A percentile compares a stretch with the other conserved stretches of the same genome.
Conservation (phyloP, 345 rosid genomes). For the Dipteronia sinensis region DNA sequence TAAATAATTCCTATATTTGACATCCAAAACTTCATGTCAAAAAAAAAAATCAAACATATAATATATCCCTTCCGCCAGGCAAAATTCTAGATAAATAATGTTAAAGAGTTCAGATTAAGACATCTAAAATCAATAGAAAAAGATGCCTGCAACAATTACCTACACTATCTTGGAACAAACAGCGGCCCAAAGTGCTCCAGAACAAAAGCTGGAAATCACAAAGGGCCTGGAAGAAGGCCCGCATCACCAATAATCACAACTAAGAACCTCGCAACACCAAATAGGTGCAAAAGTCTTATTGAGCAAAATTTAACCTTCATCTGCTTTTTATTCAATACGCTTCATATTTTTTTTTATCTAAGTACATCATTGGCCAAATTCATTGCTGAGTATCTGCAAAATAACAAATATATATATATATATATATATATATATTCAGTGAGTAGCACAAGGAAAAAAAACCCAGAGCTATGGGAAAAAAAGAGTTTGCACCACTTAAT, state of each 20-base stretch:
- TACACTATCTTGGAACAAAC: slow-evolving; percentile 48
- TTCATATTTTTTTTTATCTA: slow-evolving; percentile 26
- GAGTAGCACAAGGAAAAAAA: neutral
- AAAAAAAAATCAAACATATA: neutral
- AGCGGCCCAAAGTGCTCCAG: slow-evolving; percentile 64
- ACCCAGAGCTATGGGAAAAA: neutral
- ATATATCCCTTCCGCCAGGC: neutral
- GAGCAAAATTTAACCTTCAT: slow-evolving; percentile 40
- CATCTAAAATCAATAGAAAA: neutral
- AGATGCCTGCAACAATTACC: slow-evolving; percentile 37
- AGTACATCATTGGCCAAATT: slow-evolving; percentile 66
- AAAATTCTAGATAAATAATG: neutral
- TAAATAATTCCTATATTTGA: neutral
- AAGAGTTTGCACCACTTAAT: neutral
- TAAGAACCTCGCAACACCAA: slow-evolving; percentile 29
- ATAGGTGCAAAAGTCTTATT: slow-evolving; percentile 18
- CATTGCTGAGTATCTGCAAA: slow-evolving; percentile 75
- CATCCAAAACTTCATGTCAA: neutral
- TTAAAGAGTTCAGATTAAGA: neutral
- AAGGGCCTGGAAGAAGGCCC: slow-evolving; percentile 57
- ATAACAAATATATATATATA: slow-evolving; percentile 6
- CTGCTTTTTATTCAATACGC: slow-evolving; percentile 37
- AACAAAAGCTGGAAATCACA: slow-evolving; percentile 55
- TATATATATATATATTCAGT: neutral
- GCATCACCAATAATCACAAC: slow-evolving; percentile 44